Base-by-base conservation (phyloP, 805 yeast species). In the Starmerella cellae region DNA sequence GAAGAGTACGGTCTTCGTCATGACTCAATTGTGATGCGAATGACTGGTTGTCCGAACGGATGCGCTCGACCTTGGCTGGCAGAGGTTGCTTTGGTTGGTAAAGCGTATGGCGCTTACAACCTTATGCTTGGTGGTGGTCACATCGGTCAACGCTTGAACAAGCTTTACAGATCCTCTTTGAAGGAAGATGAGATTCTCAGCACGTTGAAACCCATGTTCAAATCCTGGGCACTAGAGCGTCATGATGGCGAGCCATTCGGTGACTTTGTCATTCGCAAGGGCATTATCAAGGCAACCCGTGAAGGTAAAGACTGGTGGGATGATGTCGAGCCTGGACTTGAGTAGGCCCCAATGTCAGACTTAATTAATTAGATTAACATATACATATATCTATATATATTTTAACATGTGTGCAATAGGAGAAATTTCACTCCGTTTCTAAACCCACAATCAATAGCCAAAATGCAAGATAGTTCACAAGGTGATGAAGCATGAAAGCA, bases 1-100 rank as follows among this genome's bases (percentile, higher is more conserved):
- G 96, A 88, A 64, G 94, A 85, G 57, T 76, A 77, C 51, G 97
- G 97, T 8, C 72, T 88, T 55, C 80, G 94, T 59, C 95, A 85
- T 56, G 97, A 88, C 63, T 78, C 94, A 6, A 73, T 88, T 52
- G 94, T 85, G 20, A 81, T 88, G 94, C 77, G 97, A 68, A 87
- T 88, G 96, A 88, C 96, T 24, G 97, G 97, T 44, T 88, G 97
- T 71, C 96, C 96, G 42, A 88, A 88, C 62, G 97, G 97, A 53
- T 88, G 97, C 69, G 91, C 97, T 20, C 77, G 97, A 63, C 97
- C 97, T 23, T 88, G 96, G 96, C 66, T 88, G 39, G 97, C 96
- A 4, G 97, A 88, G 62, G 76, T 88, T 45, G 97, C 96, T 0
- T 70, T 85, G 46, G 93, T 88, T 44, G 97, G 97, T 61, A 88